Evolutionary conservation across 352 stramenopile species (phyloP), one percentile per base, ranked within the genome.

Genomic region (Poterioochromonas sp.): DNA sequence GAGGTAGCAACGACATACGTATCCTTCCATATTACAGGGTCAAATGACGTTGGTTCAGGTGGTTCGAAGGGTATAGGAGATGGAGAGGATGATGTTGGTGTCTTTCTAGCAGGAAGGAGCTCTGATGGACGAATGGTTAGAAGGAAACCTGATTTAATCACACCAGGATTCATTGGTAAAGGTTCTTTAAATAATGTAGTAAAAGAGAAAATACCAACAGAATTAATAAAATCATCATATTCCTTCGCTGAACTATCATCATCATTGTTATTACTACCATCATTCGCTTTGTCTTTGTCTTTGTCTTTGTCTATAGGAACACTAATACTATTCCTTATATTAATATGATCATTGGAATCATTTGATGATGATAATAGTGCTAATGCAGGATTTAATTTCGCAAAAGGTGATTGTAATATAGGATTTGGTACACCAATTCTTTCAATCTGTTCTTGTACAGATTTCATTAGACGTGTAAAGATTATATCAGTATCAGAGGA

Each of bases 371-470:
- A 12, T 18, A 26, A 26, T 26, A 18, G 34, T 32, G 5, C 54
- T 5, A 65, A 15, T 32, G 8, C 34, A 32, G 5, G 5, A 29
- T 71, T 40, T 5, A 71, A 8, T 47, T 43, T 41, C 5, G 62
- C 15, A 71, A 71, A 71, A 26, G 62, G 62, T 26, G 62, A 71
- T 22, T 44, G 62, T 41, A 71, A 29, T 12, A 35, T 71, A 12
- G 32, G 32, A 47, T 47, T 43, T n/a, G 62, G 62, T 29, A 47
- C 11, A 40, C 62, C 34, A 29, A 71, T 29, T 20, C 12, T 29
- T 22, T 40, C 41, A 22, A 71, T 44, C 11, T 47, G 39, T 3
- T 29, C 34, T 41, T 5, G 5, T 22, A n/a, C 12, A 15, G 39
- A 11, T n/a, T 71, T 71, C 15, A 47, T 47, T 29, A 44, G 1